Evolutionary conservation across 768 basidiomycete species (phyloP), one percentile per base, ranked within the genome.

Genomic region (Boletus vermiculosoides): DNA sequence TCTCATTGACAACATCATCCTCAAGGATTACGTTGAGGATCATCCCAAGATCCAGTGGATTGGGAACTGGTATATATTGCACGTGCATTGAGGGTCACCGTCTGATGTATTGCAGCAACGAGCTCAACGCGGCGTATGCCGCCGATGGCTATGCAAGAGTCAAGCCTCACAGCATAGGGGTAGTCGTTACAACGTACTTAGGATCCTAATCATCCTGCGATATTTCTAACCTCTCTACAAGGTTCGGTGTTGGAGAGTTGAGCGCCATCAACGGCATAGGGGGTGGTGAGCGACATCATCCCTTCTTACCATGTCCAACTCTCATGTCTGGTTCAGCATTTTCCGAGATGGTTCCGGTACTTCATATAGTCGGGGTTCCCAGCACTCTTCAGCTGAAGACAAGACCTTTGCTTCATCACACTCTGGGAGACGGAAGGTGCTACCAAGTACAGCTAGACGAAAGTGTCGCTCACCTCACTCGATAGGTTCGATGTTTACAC

Each of bases 211-310:
- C 5, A 20, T 2, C 37, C 5, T 34, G 28, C 28, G 30, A 13
- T 51, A 22, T 20, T 53, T 39, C 50, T 61, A 22, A 55, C 39
- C 13, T 47, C 45, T 20, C 1, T 9, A 20, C 6, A 52, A 89
- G 87, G 2, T 96, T 94, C 61, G 94, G 94, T 53, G 94, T 97
- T n/a, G 94, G 94, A 16, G 94, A 97, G 70, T 74, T 96, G 44
- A 90, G 87, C 40, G 93, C 94, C 5, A 85, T 89, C 36, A 92
- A 92, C 63, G 90, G 90, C 41, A 83, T 94, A 58, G 91, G 88
- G 30, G 88, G 88, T 64, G 83, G 87, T 83, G 62, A 56, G 76
- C 0, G 20, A 44, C 39, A n/a, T 4, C 8, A 11, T 45, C 18
- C 10, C 45, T 36, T 40, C 5, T 13, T 37, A 15, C 6, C 30